Percentiles rank a stretch among this genome's conserved stretches.
Conservation (phyloP, 331 rosid genomes). For the Prunus yedoensis region DNA sequence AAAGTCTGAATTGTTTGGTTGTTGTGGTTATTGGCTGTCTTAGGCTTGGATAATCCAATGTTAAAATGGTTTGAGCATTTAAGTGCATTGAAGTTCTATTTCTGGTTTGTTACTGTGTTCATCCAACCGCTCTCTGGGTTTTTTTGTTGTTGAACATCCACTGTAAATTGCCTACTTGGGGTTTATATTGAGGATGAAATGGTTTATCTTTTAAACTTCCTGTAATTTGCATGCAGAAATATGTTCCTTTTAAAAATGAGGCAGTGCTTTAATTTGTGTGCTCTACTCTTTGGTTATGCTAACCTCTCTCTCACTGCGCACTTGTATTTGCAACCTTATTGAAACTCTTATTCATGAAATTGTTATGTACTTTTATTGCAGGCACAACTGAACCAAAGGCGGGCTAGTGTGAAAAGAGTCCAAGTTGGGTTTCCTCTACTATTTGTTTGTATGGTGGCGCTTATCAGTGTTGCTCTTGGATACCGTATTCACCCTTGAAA, state of each 20-base stretch:
- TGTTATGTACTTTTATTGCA: conserved; percentile 30
- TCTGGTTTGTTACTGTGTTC: background rate
- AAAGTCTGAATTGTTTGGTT: background rate
- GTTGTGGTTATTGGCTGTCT: background rate
- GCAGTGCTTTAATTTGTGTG: background rate
- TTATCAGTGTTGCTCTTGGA: conserved; percentile 62
- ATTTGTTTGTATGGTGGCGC: conserved; percentile 79
- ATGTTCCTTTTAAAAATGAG: background rate
- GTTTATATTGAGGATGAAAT: background rate
- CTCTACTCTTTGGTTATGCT: background rate
- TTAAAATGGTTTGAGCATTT: background rate
- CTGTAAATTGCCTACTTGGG: background rate
- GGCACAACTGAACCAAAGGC: conserved; percentile 51
- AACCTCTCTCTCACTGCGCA: too few relatives aligned
- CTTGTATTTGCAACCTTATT: too few relatives aligned
- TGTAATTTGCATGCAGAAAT: background rate
- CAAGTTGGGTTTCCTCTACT: conserved; percentile 78
- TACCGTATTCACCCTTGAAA: conserved; percentile 52
- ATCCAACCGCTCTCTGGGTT: background rate
- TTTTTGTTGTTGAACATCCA: too few relatives aligned
- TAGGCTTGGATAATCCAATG: background rate
- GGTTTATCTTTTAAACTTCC: background rate
- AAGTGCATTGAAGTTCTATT: background rate
- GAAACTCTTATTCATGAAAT: background rate
- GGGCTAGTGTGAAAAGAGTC: conserved; percentile 45